Conservation (phyloP, 176 grass and related monocot species). For the Areca catechu region DNA sequence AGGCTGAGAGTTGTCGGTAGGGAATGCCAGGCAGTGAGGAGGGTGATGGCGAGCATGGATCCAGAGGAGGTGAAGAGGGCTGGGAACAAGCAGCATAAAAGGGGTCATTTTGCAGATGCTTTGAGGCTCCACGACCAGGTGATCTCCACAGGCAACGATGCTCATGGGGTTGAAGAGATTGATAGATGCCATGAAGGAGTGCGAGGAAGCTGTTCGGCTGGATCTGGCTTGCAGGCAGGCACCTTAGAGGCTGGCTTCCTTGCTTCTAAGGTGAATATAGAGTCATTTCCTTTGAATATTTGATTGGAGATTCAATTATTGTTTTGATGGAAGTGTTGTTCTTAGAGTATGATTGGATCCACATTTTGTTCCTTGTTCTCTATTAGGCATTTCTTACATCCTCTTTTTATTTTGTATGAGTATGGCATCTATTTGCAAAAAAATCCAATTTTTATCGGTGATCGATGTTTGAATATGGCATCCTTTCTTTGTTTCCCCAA, state of each 20-base stretch:
- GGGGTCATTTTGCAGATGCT: slow-evolving; percentile 61
- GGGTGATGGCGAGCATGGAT: slow-evolving; percentile 51
- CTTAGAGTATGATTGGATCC: not conserved
- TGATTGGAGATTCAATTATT: not conserved
- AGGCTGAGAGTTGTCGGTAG: not conserved
- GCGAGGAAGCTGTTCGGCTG: slow-evolving; percentile 68
- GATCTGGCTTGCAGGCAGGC: slow-evolving; percentile 64
- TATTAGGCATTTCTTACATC: too few relatives aligned
- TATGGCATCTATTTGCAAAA: too few relatives aligned
- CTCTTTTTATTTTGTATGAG: too few relatives aligned
- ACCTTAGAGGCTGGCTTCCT: slow-evolving; percentile 73
- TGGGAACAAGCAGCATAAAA: slow-evolving; percentile 78
- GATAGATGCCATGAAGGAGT: slow-evolving; percentile 73
- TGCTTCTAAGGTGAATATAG: slow-evolving; percentile 43
- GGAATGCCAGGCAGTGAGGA: slow-evolving; percentile 33
- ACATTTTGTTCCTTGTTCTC: too few relatives aligned
- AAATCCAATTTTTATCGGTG: too few relatives aligned
- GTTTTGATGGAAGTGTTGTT: not conserved
- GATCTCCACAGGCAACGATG: slow-evolving; percentile 54
- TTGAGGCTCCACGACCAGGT: slow-evolving; percentile 68
- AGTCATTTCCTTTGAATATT: too few relatives aligned
- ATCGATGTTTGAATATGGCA: too few relatives aligned
- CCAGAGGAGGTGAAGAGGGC: slow-evolving; percentile 75
- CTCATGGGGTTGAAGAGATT: slow-evolving; percentile 62
- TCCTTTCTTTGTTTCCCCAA: too few relatives aligned